Evolutionary conservation across 2,329 filamentous ascomycete species (phyloP).

Genomic region (Cadophora malorum): DNA sequence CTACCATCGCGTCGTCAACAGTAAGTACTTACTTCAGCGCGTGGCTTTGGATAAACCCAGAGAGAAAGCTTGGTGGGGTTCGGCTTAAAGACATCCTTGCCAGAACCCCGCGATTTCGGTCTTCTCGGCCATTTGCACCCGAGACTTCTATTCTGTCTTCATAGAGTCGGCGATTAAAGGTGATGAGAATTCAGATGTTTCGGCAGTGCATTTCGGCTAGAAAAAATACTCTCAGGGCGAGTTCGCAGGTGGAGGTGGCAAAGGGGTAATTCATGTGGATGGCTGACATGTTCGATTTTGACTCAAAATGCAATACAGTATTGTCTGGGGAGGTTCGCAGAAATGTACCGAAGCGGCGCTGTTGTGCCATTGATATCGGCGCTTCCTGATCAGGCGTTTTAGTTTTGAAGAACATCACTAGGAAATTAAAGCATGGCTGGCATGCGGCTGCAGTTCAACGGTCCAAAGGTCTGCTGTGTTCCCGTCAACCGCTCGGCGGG

Average conservation of each 20-base stretch:
- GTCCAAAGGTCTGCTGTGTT: conserved; percentile 6
- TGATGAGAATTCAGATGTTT: neutral
- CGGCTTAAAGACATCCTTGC: neutral
- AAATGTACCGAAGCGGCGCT: neutral
- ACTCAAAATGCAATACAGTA: too few relatives aligned
- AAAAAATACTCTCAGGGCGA: neutral
- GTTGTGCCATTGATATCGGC: conserved; percentile 1
- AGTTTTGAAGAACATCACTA: neutral
- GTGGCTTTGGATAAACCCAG: conserved; percentile 10
- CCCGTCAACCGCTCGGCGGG: neutral
- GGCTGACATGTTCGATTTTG: neutral
- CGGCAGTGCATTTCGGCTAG: neutral
- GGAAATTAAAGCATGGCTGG: neutral
- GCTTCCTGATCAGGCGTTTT: neutral
- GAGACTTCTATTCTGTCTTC: conserved; percentile 18
- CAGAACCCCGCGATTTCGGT: conserved; percentile 37
- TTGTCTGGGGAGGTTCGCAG: neutral
- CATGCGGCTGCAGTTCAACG: conserved; percentile 7
- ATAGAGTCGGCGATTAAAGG: neutral
- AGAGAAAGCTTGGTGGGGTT: conserved; percentile 8
- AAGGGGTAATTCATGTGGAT: neutral
- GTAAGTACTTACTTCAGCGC: neutral
- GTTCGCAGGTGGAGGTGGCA: neutral
- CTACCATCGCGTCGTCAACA: neutral
- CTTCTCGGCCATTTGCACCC: conserved; percentile 27